phyloP scores from a whole-genome alignment of 345 rosid species.

The Linum lewisii region DNA sequence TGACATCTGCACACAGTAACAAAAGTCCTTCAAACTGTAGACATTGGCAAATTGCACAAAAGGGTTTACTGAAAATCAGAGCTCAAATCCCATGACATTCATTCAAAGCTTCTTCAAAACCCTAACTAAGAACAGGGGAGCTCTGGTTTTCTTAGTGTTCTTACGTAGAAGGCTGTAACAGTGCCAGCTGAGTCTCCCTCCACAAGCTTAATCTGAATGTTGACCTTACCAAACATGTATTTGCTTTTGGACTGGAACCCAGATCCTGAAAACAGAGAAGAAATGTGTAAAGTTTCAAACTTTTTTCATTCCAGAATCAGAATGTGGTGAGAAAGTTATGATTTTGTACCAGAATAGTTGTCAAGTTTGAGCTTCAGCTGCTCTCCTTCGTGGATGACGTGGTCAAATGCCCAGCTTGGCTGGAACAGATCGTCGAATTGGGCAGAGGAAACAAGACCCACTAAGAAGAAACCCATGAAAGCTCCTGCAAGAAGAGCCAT shows the following conservation, averaged over 20 bases:
- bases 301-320: not conserved
- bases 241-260: constrained; percentile 56
- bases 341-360: constrained; percentile 57
- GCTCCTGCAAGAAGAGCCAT: not conserved
- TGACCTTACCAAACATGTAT: constrained; percentile 67
- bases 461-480: not conserved
- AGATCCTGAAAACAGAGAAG: constrained; percentile 35
- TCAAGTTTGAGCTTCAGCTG: constrained; percentile 83
- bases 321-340: not conserved
- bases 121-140: not conserved
- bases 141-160: constrained; percentile 6
- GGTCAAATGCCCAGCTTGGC: constrained; percentile 85
- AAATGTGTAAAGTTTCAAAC: not conserved
- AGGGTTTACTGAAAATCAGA: too few species aligned
- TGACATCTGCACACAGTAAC: constrained; percentile 29
- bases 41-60: too few species aligned
- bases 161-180: constrained; percentile 69
- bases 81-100: too few species aligned
- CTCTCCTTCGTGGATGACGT: constrained; percentile 69
- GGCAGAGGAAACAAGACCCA: constrained; percentile 4
- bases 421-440: constrained; percentile 73
- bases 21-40: too few species aligned
- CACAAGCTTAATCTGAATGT: constrained; percentile 75
- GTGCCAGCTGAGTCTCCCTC: constrained; percentile 78
- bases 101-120: too few species aligned